Evolutionary conservation across 2,329 filamentous ascomycete genomes (phyloP).

Genomic region (Colletotrichum musae): DNA sequence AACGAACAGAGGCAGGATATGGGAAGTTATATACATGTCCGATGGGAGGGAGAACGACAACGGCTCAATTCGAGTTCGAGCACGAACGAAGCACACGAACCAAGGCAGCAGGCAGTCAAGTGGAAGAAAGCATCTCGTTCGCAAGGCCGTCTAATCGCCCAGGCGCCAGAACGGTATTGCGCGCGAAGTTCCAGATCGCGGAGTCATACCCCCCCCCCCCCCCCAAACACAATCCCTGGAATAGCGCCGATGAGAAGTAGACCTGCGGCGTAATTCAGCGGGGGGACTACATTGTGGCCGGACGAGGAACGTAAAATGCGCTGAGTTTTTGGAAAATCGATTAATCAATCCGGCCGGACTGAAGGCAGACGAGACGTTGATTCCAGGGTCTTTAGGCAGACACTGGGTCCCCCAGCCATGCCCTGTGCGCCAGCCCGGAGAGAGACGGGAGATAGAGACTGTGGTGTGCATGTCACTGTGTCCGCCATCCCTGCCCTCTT

Average conservation of each 20-base stretch:
- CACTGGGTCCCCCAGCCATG: conserved; percentile 1
- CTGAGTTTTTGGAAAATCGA: conserved; percentile 9
- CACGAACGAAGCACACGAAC: conserved; percentile 6
- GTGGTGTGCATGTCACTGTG: too few relatives aligned
- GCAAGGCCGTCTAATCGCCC: not conserved
- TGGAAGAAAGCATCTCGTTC: conserved; percentile 3
- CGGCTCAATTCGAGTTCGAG: not conserved
- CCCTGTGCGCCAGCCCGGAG: not conserved
- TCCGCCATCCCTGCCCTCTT: not conserved
- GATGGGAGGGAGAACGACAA: conserved; percentile 5
- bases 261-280: conserved; percentile 1
- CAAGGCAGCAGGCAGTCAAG: conserved; percentile 9
- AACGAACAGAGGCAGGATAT: conserved; percentile 13
- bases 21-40: not conserved
- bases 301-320: conserved; percentile 11
- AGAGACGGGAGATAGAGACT: too few relatives aligned
- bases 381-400: conserved; percentile 21
- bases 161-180: conserved; percentile 5
- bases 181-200: conserved; percentile 24
- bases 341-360: not conserved
- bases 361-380: conserved; percentile 1
- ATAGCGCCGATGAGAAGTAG: not conserved
- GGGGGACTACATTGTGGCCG: not conserved
- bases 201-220: conserved; percentile 11
- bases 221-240: conserved; percentile 1